Evolutionary conservation across 306 rosid genomes (phyloP), one percentile per base, ranked within the genome.

Genomic region (Malus asiatica): DNA sequence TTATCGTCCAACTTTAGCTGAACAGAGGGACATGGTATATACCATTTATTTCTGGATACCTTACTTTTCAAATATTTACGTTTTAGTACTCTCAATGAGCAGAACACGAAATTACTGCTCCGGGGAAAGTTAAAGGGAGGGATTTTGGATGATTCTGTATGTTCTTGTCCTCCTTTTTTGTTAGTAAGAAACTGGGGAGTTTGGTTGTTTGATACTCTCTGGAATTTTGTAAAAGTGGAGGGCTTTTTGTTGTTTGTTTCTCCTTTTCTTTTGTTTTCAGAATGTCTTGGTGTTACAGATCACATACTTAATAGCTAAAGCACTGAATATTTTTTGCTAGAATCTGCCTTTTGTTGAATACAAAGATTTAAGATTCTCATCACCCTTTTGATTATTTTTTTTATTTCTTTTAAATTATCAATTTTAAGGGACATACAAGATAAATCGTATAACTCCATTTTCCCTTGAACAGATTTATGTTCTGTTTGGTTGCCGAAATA

Each of bases 211-310:
- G 61, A 67, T 73, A 40, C 44, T 70, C 67, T 59, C 48, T 12
- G 74, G 68, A 68, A 72, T 82, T 77, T 66, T 42, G 48, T 2
- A 68, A 82, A 68, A 65, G 73, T 69, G 4, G 9, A 30, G 62
- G 30, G 4, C n/a, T 75, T 76, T 53, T 42, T 40, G 42, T 22
- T 19, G n/a, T 18, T 60, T 75, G 65, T 38, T 74, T 61, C 72
- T 77, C 19, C 38, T 42, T 11, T 14, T 61, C 11, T 48, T 27
- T 1, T 70, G 22, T 22, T 69, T 9, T 29, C 12, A 11, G 51
- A 60, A 8, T 22, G 32, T 48, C 32, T 27, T 44, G 70, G 42
- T 78, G 9, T 19, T 68, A n/a, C 70, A 59, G 32, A 20, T 62
- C 69, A 19, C 42, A 38, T 53, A 27, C n/a, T 40, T 30, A 51